Evolutionary conservation across 1,284 basidiomycete genomes (phyloP), one percentile per base, ranked within the genome.

Genomic region (Taiwanofungus camphoratus): DNA sequence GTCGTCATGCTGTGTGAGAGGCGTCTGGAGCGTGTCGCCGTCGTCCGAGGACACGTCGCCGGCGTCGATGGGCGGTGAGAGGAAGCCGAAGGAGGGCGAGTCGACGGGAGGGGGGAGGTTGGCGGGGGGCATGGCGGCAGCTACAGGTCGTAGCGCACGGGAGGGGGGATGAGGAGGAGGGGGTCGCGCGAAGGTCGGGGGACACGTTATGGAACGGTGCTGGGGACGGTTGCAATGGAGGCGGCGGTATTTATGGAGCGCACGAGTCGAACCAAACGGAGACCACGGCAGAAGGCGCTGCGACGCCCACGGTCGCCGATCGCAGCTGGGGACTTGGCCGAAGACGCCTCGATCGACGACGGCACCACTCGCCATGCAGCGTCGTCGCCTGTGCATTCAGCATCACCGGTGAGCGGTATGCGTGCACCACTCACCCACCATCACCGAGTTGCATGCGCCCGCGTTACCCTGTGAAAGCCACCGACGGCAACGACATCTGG

Each of bases 321-420:
- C 5, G 18, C 41, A n/a, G 16, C 19, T n/a, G 22, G 20, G 41
- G 37, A 26, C 21, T 26, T 37, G 11, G 41, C 26, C 9, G 41
- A 36, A 21, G 37, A 43, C 13, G 34, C 66, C 85, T 20, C 83
- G 84, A 21, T 52, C 70, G n/a, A n/a, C n/a, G n/a, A n/a, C n/a
- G n/a, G n/a, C n/a, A n/a, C n/a, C n/a, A n/a, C n/a, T 13, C 70
- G 79, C 26, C 84, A 84, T 8, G 66, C 71, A 18, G 72, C n/a
- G n/a, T n/a, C n/a, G n/a, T n/a, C n/a, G n/a, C n/a, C n/a, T n/a
- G n/a, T n/a, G 20, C 72, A 79, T 20, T 20, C 37, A 30, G 26
- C 5, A 20, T 30, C 4, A 7, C 7, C 11, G 20, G 23, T 37
- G 19, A 37, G 36, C 23, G 3, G 23, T n/a, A n/a, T n/a, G n/a